Evolutionary conservation across 176 grass and related monocot species (phyloP).

Genomic region (Phoenix dactylifera): DNA sequence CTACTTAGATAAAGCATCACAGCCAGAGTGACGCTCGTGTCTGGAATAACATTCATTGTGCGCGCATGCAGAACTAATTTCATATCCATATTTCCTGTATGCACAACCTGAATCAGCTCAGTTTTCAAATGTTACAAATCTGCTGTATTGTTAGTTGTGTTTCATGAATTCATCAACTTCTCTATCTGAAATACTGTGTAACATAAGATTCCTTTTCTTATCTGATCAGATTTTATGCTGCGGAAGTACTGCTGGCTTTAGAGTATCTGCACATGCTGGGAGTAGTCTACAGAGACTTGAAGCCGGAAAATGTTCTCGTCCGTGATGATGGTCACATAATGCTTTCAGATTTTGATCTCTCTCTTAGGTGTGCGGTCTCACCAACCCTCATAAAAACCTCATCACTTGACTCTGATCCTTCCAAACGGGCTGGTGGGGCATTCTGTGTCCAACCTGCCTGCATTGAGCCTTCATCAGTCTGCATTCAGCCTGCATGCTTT

Average conservation of each 20-base stretch:
- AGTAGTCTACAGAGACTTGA: conserved; percentile 61
- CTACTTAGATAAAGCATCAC: too few species aligned
- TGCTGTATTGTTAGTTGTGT: too few species aligned
- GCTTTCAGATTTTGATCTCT: conserved; percentile 68
- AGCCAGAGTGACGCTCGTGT: too few species aligned
- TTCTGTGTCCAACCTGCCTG: conserved; percentile 41
- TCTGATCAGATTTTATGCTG: conserved; percentile 49
- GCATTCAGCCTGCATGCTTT: conserved; percentile 65
- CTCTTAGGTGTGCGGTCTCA: conserved; percentile 47
- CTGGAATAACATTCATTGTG: too few species aligned
- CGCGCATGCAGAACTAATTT: background rate
- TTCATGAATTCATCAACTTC: background rate
- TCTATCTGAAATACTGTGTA: background rate
- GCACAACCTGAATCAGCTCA: too few species aligned
- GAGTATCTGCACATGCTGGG: conserved; percentile 69
- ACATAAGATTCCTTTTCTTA: background rate
- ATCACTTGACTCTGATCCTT: conserved; percentile 15
- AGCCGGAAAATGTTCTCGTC: conserved; percentile 62
- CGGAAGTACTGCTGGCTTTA: conserved; percentile 51
- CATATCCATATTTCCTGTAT: background rate
- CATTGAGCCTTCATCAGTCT: conserved; percentile 11
- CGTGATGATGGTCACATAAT: conserved; percentile 62
- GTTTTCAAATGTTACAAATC: too few species aligned
- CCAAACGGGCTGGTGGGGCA: conserved; percentile 4
- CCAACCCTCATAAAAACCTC: conserved; percentile 40